Evolutionary conservation across 441 rosid genomes (phyloP).

Genomic region (Populus hybrid): DNA sequence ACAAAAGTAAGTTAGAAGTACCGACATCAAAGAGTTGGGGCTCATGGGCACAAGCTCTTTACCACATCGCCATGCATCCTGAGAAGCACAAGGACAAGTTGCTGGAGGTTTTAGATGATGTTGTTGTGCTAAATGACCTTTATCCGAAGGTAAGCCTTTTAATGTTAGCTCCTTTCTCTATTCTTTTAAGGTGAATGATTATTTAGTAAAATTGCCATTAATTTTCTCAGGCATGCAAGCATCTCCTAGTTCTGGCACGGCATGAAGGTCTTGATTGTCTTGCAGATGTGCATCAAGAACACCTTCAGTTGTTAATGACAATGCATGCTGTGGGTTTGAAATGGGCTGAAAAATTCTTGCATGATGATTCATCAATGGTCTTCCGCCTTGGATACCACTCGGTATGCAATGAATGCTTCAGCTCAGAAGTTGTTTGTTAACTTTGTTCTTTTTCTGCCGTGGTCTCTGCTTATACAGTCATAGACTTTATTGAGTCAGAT

Average conservation of each 20-base stretch:
- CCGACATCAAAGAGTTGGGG: conserved; percentile 52
- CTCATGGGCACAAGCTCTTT: conserved; percentile 82
- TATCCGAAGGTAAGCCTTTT: conserved; percentile 66
- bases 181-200: neutral
- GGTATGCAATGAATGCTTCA: conserved; percentile 36
- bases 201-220: neutral
- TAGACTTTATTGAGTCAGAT: neutral
- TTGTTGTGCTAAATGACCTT: conserved; percentile 68
- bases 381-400: conserved; percentile 95
- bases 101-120: conserved; percentile 56
- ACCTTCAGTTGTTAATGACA: conserved; percentile 48
- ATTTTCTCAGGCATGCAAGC: conserved; percentile 65
- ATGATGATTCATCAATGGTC: conserved; percentile 62
- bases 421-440: neutral
- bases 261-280: conserved; percentile 58
- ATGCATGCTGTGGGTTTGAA: conserved; percentile 75
- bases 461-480: neutral
- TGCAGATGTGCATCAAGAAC: conserved; percentile 60
- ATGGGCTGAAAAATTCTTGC: conserved; percentile 63
- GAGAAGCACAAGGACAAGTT: conserved; percentile 54
- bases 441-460: neutral
- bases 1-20: conserved; percentile 27
- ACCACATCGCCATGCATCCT: conserved; percentile 72
- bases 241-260: conserved; percentile 65
- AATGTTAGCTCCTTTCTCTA: neutral